Base-by-base conservation (phyloP, 345 rosid species). In the Acer yangbiense region DNA sequence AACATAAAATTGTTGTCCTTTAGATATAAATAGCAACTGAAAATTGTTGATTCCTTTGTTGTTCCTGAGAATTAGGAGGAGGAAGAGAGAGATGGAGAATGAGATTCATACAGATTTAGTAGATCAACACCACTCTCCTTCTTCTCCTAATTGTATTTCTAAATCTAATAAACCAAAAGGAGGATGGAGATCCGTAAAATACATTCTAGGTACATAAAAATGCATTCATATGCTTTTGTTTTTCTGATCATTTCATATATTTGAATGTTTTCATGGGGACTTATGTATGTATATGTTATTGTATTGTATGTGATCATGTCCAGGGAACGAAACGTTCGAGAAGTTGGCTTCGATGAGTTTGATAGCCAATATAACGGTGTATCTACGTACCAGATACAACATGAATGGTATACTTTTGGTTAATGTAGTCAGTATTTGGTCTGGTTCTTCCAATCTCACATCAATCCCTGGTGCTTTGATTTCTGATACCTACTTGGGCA, bases 261-360 rank as follows among this genome's bases (percentile, higher is more conserved):
- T 43, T 35, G 13, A 12, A 68, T 52, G 0, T 65, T 9, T 69
- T 63, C 41, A 41, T 12, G 52, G 18, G 27, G 27, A 60, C 64
- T 60, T 2, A 20, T 60, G 10, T 18, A 18, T 43, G 9, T 43
- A 43, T 43, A 43, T 43, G 9, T 43, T 43, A 43, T 43, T 6
- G 18, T 57, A 18, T n/a, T 57, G 62, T 60, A 20, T 7, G 2
- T 58, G 27, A 7, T 60, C 27, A 9, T 9, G 9, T 60, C 2
- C 64, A 90, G 91, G 81, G 77, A 92, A 92, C 58, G 89, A 92
- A 79, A 86, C 93, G 0, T 90, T 92, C 76, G 97, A 90, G 83
- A 92, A 90, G 75, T 72, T 87, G 78, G 97, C 94, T 50, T 89
- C 91, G 4, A 85, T 92, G 91, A 82, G 94, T 72, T 68, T 90